Conservation (phyloP, 768 basidiomycete genomes). For the Phlebiopsis flavidoalba region DNA sequence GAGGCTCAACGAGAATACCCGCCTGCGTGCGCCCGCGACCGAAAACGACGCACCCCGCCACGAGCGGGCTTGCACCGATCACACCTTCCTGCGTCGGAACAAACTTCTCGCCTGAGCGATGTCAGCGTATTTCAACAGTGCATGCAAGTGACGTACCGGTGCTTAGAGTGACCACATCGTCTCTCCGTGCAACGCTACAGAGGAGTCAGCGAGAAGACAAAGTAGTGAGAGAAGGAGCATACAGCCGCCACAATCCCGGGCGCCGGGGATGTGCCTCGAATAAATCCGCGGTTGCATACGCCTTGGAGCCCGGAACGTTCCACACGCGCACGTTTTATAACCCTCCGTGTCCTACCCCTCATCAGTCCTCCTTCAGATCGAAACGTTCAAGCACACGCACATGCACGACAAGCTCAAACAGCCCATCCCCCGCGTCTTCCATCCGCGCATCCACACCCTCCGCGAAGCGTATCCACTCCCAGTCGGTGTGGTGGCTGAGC, state of each 20-base stretch:
- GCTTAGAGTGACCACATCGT: slow-evolving; percentile 37
- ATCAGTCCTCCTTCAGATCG: not conserved
- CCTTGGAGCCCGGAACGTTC: slow-evolving; percentile 15
- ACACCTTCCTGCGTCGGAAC: slow-evolving; percentile 5
- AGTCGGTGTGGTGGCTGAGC: slow-evolving; percentile 7
- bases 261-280: slow-evolving; percentile 15
- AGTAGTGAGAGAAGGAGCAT: not conserved
- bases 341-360: slow-evolving; percentile 6
- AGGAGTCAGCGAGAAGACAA: not conserved
- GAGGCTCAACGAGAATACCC: slow-evolving; percentile 11
- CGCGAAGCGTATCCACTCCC: slow-evolving; percentile 14
- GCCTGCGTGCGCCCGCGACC: slow-evolving; percentile 4
- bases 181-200: slow-evolving; percentile 27
- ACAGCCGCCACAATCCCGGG: slow-evolving; percentile 24
- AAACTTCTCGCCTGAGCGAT: slow-evolving; percentile 7
- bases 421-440: slow-evolving; percentile 12
- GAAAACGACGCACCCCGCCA: slow-evolving; percentile 8
- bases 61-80: not conserved
- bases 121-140: not conserved
- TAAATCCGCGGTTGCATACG: slow-evolving; percentile 17
- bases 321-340: slow-evolving; percentile 5
- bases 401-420: slow-evolving; percentile 12
- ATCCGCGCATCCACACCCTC: not conserved
- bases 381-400: slow-evolving; percentile 1
- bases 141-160: slow-evolving; percentile 2